Evolutionary conservation across 768 basidiomycete genomes (phyloP), one percentile per base, ranked within the genome.

Genomic region (Panellus pusillus): DNA sequence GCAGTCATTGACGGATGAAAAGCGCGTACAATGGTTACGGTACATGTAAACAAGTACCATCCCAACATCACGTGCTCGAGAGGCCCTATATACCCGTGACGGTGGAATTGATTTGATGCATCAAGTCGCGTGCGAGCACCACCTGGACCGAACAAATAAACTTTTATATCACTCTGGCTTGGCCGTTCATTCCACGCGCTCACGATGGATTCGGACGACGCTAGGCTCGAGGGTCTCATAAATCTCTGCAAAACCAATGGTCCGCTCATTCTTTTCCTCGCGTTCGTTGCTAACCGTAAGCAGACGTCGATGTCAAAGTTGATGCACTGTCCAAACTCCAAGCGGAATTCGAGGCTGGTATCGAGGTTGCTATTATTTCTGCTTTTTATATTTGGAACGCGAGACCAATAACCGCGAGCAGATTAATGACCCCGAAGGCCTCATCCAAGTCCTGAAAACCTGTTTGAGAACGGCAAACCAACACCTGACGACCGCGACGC

Each of bases 321-420:
- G 90, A 93, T 66, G 90, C 88, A 24, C 75, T 93, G 57, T 76
- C 82, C 54, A 92, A 89, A 72, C 76, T 93, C 39, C 86, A 92
- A 68, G 75, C 74, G 35, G 81, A 86, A 70, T 88, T 91, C 65
- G 87, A 91, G 70, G 72, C 79, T 36, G 84, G 81, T 44, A 67
- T 79, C 53, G 83, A 93, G 78, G 91, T 91, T 67, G 44, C 72
- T 39, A 45, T 31, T 50, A 44, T 52, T 46, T 54, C 19, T 52
- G 57, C 47, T 50, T n/a, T 45, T 54, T 20, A 51, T 58, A 44
- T 51, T 15, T 18, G 44, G 47, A 43, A 49, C 63, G 55, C 55
- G 60, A 49, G 18, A 44, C 46, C 50, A 42, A 58, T 39, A 52
- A 51, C 20, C 43, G 15, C 52, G 35, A 44, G 39, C 65, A 93